A percentile compares a stretch with the other conserved stretches of the same genome.
phyloP scores from a whole-genome alignment of 768 basidiomycete species.

The Pleurotus tuber-regium region DNA sequence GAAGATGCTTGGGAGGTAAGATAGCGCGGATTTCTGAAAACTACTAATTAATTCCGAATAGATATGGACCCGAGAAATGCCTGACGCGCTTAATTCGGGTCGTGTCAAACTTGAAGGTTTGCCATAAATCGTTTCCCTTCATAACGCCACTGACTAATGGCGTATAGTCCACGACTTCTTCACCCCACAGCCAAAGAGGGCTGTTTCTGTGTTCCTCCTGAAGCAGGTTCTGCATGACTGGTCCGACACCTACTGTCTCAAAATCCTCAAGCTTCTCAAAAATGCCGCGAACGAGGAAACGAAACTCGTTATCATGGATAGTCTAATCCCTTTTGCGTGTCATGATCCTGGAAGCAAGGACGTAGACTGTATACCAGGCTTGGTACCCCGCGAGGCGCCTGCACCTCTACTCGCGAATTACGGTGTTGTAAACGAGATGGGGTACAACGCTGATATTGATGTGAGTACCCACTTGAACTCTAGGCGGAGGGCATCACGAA shows the following conservation, averaged over 20 bases:
- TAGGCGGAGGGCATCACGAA: background rate
- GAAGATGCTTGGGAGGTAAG: constrained; percentile 14
- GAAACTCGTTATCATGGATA: constrained; percentile 36
- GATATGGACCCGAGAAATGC: constrained; percentile 15
- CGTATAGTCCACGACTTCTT: constrained; percentile 35
- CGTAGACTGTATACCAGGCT: constrained; percentile 4
- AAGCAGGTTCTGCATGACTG: constrained; percentile 37
- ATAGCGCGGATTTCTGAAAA: background rate
- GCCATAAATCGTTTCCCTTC: background rate
- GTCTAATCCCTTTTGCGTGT: constrained; percentile 28
- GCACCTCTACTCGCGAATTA: constrained; percentile 23
- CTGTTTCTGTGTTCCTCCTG: constrained; percentile 34
- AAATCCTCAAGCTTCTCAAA: constrained; percentile 31
- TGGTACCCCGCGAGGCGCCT: constrained; percentile 14
- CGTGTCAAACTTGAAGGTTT: constrained; percentile 18
- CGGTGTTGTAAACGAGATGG: constrained; percentile 20
- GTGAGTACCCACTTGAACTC: constrained; percentile 14
- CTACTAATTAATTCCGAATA: background rate
- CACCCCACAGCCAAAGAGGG: constrained; percentile 28
- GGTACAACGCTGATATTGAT: constrained; percentile 18
- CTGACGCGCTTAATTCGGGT: constrained; percentile 14
- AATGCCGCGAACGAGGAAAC: constrained; percentile 29
- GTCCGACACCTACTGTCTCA: constrained; percentile 26
- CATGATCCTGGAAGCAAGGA: constrained; percentile 9
- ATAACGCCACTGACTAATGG: background rate